Percentiles rank a stretch among this genome's conserved stretches.
Conservation (phyloP, 2,329 filamentous ascomycete genomes). For the Fusarium penzigii region DNA sequence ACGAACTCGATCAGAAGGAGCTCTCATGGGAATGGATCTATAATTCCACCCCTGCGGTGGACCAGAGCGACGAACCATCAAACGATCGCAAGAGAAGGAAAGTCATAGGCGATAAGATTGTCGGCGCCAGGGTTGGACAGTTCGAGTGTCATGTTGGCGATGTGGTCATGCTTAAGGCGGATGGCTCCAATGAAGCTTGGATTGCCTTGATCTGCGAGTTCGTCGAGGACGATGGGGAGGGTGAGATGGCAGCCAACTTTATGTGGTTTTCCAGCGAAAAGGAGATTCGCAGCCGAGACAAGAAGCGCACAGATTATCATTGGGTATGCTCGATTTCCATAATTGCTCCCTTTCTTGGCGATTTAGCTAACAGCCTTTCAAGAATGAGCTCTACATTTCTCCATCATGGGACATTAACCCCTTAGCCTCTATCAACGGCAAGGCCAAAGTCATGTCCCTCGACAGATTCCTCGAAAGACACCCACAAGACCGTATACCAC, state of each 20-base stretch:
- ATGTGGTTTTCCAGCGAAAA: constrained; percentile 95
- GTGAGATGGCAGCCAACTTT: constrained; percentile 78
- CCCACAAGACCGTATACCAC: constrained; percentile 74
- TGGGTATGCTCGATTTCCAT: constrained; percentile 47
- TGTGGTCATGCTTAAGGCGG: constrained; percentile 81
- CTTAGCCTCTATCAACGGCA: constrained; percentile 86
- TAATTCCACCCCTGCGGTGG: constrained; percentile 34
- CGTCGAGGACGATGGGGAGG: constrained; percentile 64
- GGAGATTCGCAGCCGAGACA: constrained; percentile 81
- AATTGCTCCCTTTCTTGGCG: constrained; percentile 3
- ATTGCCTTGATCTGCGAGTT: constrained; percentile 88
- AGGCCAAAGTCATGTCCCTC: constrained; percentile 76
- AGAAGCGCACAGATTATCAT: constrained; percentile 78
- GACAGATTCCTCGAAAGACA: constrained; percentile 67
- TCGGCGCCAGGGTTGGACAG: constrained; percentile 78
- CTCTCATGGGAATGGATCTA: constrained; percentile 82
- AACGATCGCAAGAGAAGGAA: constrained; percentile 39
- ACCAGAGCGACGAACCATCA: constrained; percentile 28
- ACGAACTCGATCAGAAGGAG: constrained; percentile 77
- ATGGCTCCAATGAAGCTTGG: constrained; percentile 86
- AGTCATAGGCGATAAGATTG: constrained; percentile 52
- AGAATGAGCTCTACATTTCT: constrained; percentile 93
- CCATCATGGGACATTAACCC: constrained; percentile 85
- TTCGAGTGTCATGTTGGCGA: constrained; percentile 85
- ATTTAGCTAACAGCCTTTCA: background rate